phyloP scores from a whole-genome alignment of 2,329 filamentous ascomycete species.

The Verticillium dahliae region DNA sequence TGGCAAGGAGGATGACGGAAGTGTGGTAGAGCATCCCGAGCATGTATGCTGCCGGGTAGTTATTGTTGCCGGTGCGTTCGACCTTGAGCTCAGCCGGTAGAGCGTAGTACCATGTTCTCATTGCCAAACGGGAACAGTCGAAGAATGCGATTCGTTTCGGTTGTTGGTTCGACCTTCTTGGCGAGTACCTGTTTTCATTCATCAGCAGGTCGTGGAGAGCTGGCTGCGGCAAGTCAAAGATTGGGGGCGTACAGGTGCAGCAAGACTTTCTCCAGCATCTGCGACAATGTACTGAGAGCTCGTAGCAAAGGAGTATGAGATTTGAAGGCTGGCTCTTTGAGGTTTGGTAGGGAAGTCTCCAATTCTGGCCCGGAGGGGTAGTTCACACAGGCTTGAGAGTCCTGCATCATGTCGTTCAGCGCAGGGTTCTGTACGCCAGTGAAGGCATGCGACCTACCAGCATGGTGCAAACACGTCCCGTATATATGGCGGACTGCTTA shows the following conservation, averaged over 20 bases:
- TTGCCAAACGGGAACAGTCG: slow-evolving; percentile 20
- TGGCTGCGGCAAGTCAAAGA: neutral
- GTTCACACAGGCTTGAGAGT: slow-evolving; percentile 22
- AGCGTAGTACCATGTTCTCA: slow-evolving; percentile 27
- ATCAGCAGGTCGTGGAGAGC: slow-evolving; percentile 16
- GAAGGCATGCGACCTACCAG: slow-evolving; percentile 16
- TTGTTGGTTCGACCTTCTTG: slow-evolving; percentile 14
- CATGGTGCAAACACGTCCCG: slow-evolving; percentile 26
- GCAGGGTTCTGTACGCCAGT: neutral
- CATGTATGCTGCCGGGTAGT: slow-evolving; percentile 21
- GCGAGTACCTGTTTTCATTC: slow-evolving; percentile 2
- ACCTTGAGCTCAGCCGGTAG: slow-evolving; percentile 21
- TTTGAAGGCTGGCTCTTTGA: neutral
- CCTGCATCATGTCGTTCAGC: slow-evolving; percentile 10
- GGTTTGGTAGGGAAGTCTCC: neutral
- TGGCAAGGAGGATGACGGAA: slow-evolving; percentile 21
- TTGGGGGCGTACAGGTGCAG: slow-evolving; percentile 17
- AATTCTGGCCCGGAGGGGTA: slow-evolving; percentile 11
- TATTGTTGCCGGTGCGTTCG: slow-evolving; percentile 13
- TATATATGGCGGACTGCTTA: slow-evolving; percentile 25
- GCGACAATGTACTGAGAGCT: slow-evolving; percentile 19
- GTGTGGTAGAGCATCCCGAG: slow-evolving; percentile 28
- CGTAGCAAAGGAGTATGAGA: slow-evolving; percentile 13
- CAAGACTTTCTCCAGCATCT: slow-evolving; percentile 23
- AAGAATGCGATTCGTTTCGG: slow-evolving; percentile 19